Conservation (phyloP, 129 eudicot genomes). For the Flaveria trinervia region DNA sequence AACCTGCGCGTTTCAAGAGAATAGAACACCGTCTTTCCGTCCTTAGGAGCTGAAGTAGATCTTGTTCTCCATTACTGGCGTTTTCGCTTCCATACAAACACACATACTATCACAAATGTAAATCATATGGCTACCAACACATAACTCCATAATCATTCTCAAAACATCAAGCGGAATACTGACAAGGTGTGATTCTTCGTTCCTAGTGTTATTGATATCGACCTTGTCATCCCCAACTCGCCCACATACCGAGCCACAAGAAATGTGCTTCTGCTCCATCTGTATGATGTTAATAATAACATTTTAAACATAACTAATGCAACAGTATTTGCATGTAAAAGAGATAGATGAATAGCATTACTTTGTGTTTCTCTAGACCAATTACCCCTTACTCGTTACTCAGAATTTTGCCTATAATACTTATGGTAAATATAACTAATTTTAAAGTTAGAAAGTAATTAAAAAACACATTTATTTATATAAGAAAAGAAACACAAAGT, state of each 20-base stretch:
- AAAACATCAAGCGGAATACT: constrained; percentile 6
- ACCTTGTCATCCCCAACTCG: too few species aligned
- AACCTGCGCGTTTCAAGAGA: constrained; percentile 17
- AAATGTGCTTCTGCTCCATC: constrained; percentile 15
- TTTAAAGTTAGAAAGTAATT: too few species aligned
- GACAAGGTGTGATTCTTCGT: constrained; percentile 17
- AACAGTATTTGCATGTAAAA: neutral
- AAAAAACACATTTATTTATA: too few species aligned
- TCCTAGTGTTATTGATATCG: neutral
- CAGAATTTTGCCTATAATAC: neutral
- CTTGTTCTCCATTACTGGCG: constrained; percentile 25
- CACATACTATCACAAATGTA: constrained; percentile 12
- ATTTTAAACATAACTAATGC: neutral
- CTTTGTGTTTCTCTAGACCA: too few species aligned
- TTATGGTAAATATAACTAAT: neutral
- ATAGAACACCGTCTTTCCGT: constrained; percentile 19
- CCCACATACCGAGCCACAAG: neutral
- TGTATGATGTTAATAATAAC: neutral
- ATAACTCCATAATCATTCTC: neutral
- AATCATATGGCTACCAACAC: constrained; percentile 2
- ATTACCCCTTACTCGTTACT: too few species aligned
- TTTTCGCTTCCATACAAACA: constrained; percentile 7
- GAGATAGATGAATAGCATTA: neutral
- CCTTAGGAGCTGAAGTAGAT: constrained; percentile 16
- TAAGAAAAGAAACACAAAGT: too few species aligned